Percentiles rank a stretch among this genome's conserved stretches.
phyloP scores from a whole-genome alignment of 805 yeast species.

The Spathaspora passalidarum region DNA sequence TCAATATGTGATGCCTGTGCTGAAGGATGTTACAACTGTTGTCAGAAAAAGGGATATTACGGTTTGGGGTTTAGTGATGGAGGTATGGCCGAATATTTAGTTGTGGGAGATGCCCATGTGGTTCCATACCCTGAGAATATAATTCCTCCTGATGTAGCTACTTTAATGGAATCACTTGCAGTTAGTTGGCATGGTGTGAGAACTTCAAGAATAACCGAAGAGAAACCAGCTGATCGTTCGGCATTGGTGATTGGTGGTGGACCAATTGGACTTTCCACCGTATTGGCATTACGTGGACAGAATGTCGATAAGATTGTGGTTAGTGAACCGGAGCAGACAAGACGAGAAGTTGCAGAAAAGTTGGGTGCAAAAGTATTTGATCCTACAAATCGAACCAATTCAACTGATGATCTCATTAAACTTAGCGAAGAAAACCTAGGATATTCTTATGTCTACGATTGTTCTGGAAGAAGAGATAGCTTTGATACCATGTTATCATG shows the following conservation, averaged over 20 bases:
- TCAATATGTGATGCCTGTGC: constrained; percentile 47
- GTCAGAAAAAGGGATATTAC: constrained; percentile 44
- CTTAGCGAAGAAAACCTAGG: constrained; percentile 38
- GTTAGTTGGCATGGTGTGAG: constrained; percentile 60
- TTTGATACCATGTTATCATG: constrained; percentile 48
- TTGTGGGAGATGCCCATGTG: constrained; percentile 38
- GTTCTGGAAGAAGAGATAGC: constrained; percentile 55
- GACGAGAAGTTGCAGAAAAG: constrained; percentile 53
- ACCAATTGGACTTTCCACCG: constrained; percentile 59
- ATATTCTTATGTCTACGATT: constrained; percentile 48
- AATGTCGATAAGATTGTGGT: constrained; percentile 46
- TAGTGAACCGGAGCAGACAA: constrained; percentile 52
- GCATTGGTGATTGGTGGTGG: constrained; percentile 61
- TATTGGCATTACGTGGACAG: constrained; percentile 49
- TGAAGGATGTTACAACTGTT: constrained; percentile 51
- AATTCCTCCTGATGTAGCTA: constrained; percentile 43
- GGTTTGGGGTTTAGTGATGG: constrained; percentile 61
- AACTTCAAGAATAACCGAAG: constrained; percentile 33
- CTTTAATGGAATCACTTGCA: constrained; percentile 55
- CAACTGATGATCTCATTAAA: constrained; percentile 24
- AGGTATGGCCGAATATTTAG: constrained; percentile 49
- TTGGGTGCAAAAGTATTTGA: constrained; percentile 40
- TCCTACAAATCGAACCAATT: constrained; percentile 4
- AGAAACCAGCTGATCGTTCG: constrained; percentile 32
- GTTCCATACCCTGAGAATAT: constrained; percentile 40